Evolutionary conservation across 2,329 filamentous ascomycete genomes (phyloP).

Genomic region (Didymella arachidicola): DNA sequence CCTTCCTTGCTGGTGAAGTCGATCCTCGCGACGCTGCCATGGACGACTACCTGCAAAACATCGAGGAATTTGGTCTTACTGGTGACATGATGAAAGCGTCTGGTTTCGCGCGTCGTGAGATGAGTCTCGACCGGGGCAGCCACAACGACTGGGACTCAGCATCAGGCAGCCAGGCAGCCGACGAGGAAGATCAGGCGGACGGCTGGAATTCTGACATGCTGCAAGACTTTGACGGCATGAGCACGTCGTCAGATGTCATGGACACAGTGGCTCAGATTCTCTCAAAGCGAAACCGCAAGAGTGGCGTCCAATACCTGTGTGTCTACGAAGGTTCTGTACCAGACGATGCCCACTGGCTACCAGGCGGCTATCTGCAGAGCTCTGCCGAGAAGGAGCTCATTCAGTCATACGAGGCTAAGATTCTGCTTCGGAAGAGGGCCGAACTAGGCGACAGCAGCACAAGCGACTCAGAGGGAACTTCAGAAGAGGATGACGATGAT

Average conservation of each 20-base stretch:
- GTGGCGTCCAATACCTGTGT: conserved; percentile 61
- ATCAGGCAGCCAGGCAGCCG: conserved; percentile 22
- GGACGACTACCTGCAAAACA: conserved; percentile 76
- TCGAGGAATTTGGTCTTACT: conserved; percentile 57
- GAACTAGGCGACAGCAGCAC: conserved; percentile 31
- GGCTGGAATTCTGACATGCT: conserved; percentile 57
- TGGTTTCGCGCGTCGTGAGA: conserved; percentile 43
- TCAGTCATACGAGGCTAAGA: conserved; percentile 36
- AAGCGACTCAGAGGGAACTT: conserved; percentile 26
- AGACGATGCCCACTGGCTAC: conserved; percentile 62
- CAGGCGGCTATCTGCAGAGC: conserved; percentile 37
- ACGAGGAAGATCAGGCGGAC: conserved; percentile 24
- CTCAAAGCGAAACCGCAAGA: conserved; percentile 55
- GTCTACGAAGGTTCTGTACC: conserved; percentile 54
- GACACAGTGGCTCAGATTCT: conserved; percentile 55
- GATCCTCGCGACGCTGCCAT: conserved; percentile 53
- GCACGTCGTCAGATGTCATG: conserved; percentile 58
- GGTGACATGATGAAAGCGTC: conserved; percentile 37
- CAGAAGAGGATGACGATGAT: conserved; percentile 47
- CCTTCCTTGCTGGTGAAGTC: conserved; percentile 30
- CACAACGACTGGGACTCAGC: conserved; percentile 45
- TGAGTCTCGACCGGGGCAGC: conserved; percentile 44
- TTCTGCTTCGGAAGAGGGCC: conserved; percentile 23
- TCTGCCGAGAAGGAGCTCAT: conserved; percentile 38
- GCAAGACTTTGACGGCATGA: conserved; percentile 58